Evolutionary conservation across 2,329 filamentous ascomycete genomes (phyloP), one percentile per base, ranked within the genome.

Genomic region (Sarocladium kiliense): DNA sequence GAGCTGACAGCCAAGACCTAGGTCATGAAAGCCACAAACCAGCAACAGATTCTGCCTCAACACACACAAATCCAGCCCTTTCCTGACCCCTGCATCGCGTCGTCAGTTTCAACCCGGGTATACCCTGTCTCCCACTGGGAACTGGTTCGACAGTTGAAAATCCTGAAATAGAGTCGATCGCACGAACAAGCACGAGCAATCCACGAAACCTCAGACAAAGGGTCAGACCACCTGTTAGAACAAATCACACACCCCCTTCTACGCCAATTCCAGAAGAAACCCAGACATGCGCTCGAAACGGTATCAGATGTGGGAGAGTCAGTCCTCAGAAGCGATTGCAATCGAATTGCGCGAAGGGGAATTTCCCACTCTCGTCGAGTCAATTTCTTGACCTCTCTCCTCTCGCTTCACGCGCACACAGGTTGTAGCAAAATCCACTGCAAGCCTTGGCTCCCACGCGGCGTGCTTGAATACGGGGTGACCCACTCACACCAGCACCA

Each of bases 381-480:
- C n/a, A n/a, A 10, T 44, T 11, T 23, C 39, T 44, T 21, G 19
- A 23, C 18, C 39, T 44, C 23, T 21, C 18, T 7, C 7, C 19
- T 44, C 7, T 44, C 18, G 18, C 39, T 44, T 44, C 39, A 23
- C 12, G 30, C 19, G 7, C 18, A 21, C n/a, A 10, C 3, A 47
- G 23, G 5, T 14, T 44, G 41, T 7, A 9, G 19, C 12, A 44
- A 5, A 25, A n/a, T 16, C 11, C 14, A n/a, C 14, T 21, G 23
- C n/a, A 18, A 27, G 9, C 23, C 44, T 47, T 26, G 44, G 44
- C 23, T 47, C 14, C 5, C n/a, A 30, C 25, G 44, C 44, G n/a
- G 44, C 44, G 21, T 47, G 44, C 16, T 47, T n/a, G 44, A 18
- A 27, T n/a, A 47, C 44, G 44, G 25, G 44, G 44, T 18, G 44